phyloP scores from a whole-genome alignment of 306 rosid species.

The Pachyrhizus erosus region DNA sequence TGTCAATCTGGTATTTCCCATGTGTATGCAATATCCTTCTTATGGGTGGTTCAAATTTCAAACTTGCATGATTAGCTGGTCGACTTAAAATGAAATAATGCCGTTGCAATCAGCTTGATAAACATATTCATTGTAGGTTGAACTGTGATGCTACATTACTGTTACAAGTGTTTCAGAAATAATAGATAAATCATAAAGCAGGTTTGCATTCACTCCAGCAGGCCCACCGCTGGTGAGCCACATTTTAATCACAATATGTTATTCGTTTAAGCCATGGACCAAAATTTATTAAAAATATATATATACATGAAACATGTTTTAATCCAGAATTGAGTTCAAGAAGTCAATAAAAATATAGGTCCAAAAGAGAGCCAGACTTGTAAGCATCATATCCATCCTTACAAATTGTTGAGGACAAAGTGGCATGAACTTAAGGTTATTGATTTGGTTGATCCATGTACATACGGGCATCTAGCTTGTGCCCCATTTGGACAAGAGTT shows the following conservation, averaged over 20 bases:
- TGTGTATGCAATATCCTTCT: conserved; percentile 10
- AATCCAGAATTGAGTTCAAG: conserved; percentile 6
- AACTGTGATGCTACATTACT: conserved; percentile 61
- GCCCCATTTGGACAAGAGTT: conserved; percentile 28
- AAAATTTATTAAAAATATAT: no score
- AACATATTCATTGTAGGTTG: conserved; percentile 49
- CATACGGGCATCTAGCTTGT: conserved; percentile 29
- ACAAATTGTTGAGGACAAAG: neutral
- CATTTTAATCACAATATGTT: neutral
- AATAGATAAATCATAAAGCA: conserved; percentile 63
- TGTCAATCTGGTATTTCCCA: neutral
- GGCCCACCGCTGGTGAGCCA: conserved; percentile 54
- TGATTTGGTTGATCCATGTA: conserved; percentile 47
- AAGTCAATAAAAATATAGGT: conserved; percentile 8
- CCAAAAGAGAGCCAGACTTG: neutral
- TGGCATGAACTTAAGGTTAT: neutral
- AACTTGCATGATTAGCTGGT: conserved; percentile 23
- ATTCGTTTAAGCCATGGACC: neutral
- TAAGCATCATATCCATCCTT: neutral
- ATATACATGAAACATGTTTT: no score
- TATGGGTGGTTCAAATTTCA: conserved; percentile 7
- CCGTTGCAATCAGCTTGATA: conserved; percentile 22
- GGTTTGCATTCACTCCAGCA: conserved; percentile 61
- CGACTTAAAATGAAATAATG: conserved; percentile 24
- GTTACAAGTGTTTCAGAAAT: conserved; percentile 64